Evolutionary conservation across 192 early-diverging fungal genomes (phyloP), one percentile per base, ranked within the genome.

Genomic region (Coemansia aciculifera): DNA sequence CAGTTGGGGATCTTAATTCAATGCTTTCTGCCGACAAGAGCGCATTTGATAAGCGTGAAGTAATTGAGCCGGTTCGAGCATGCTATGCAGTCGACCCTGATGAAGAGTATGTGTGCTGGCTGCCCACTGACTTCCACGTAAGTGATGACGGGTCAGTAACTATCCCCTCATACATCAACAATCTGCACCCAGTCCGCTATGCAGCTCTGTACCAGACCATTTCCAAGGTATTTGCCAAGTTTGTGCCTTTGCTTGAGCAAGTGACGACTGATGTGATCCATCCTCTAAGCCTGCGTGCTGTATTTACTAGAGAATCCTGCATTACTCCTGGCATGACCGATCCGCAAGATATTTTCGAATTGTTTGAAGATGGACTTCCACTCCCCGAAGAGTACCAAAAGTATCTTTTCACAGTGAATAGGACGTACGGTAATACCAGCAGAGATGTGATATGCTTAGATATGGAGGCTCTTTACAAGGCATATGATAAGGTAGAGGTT

Each of bases 151-250:
- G 88, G 2, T 31, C 68, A 2, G 73, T 84, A 15, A 24, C 19
- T 12, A 67, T 86, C 43, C 17, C 31, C 7, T 87, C 86, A 0
- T 90, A 90, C 67, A 90, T 92, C 83, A 90, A 90, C 84, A 89
- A 89, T 36, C 61, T 90, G 21, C 74, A 88, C 49, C 87, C 86
- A 2, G 12, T 31, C 9, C 66, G 77, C 6, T 59, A 72, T 46
- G 43, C 68, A 9, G 72, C 68, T 6, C 49, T 86, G 68, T 89
- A 90, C 43, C 38, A 46, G 1, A 68, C 72, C 10, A 66, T 91
- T 2, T 70, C 67, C 0, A 59, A 51, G 27, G 65, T 83, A 17
- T 77, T 91, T 36, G 68, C 67, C 36, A 37, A 32, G 0, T 77
- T 88, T 32, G 31, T 90, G 0, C 87, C 88, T 7, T 62, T 90